These are phyloP conservation scores for Coniochaeta hoffmannii DNA, from an alignment of 2,329 filamentous ascomycete genomes.

Conservation along the genomic window DNA sequence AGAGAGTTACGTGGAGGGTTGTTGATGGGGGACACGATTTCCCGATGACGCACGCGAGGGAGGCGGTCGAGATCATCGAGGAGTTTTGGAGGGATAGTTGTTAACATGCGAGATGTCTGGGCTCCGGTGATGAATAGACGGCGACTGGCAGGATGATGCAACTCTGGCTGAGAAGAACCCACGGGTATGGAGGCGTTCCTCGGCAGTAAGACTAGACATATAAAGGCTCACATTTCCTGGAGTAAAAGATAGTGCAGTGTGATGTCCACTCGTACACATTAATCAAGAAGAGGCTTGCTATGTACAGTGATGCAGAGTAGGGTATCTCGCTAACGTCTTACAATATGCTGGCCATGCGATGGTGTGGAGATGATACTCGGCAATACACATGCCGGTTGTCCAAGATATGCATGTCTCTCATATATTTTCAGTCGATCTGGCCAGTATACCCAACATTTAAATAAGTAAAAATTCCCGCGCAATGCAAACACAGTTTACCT, in stretches of 20 bases:
- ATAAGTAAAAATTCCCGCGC: background rate
- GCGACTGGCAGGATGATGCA: no score
- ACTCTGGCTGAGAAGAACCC: no score
- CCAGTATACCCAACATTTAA: background rate
- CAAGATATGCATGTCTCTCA: background rate
- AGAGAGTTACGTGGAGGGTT: constrained; percentile 40
- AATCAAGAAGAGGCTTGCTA: background rate
- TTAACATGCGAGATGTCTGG: no score
- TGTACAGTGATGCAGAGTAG: background rate
- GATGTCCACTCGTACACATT: no score
- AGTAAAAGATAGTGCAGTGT: no score
- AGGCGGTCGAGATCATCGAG: constrained; percentile 34
- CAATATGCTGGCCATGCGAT: background rate
- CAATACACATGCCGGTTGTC: background rate
- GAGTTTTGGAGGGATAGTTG: background rate
- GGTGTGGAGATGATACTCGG: background rate
- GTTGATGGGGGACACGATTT: constrained; percentile 54
- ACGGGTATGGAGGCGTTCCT: no score
- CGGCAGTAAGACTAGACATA: no score
- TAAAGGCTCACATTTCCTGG: no score
- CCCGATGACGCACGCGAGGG: constrained; percentile 46
- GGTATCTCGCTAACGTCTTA: background rate
- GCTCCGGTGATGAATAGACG: background rate
- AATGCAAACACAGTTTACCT: constrained; percentile 23
- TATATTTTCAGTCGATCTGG: background rate